Evolutionary conservation across 768 basidiomycete species (phyloP), one percentile per base, ranked within the genome.

Genomic region (Chalciporus chontae): DNA sequence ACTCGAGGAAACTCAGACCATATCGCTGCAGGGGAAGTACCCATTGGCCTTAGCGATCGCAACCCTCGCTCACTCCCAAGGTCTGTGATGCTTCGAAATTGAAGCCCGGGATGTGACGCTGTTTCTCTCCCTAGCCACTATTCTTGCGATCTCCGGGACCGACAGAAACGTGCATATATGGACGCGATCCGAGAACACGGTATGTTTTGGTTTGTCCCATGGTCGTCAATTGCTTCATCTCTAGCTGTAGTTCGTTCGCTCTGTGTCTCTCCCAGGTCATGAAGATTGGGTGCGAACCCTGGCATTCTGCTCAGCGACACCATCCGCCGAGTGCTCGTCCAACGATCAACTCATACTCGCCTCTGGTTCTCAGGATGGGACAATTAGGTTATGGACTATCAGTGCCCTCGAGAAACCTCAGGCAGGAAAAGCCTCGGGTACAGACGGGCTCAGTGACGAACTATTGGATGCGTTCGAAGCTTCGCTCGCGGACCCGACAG

Each of bases 281-380:
- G 90, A 96, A 74, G 95, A 99, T 61, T 99, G 96, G 96, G 78
- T 98, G 47, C 83, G 87, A 46, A 76, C 83, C 52, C 78, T 98
- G 32, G 77, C 84, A 2, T 93, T 97, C 66, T 73, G 73, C 40
- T 38, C 58, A 1, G 68, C 74, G 10, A 40, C 48, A 15, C 53
- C 59, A 5, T 52, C 64, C 4, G 61, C 66, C 2, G 56, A 21
- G 6, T 5, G 19, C 3, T 26, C 39, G 41, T 23, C 40, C 15
- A 29, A 47, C 29, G 71, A 75, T n/a, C 70, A 76, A 26, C 73
- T 97, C 8, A 64, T 87, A 0, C 75, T 99, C 32, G 94, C 96
- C 1, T 94, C 94, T 19, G 96, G 93, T 1, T 94, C 94, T 8
- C 96, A 98, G 69, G 96, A 99, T 64, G 83, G 84, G 8, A 94